A percentile compares a stretch with the other conserved stretches of the same genome.
Evolutionary conservation across 495 filamentous ascomycete species (phyloP).

Genomic region (Daldinia caldariorum): DNA sequence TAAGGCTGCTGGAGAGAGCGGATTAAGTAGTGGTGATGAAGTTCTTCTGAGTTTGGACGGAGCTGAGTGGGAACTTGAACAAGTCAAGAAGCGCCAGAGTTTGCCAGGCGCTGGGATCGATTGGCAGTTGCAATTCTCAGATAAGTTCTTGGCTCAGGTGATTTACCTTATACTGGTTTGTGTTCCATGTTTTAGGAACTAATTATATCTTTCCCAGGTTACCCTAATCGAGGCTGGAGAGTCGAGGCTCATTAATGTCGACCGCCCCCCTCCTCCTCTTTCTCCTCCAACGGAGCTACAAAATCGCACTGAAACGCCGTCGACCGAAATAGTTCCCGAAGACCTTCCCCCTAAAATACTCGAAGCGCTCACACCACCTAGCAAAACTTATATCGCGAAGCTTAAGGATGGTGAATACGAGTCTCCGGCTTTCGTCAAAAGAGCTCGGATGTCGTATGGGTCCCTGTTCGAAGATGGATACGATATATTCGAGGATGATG

Average conservation of each 20-base stretch:
- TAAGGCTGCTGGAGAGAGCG: slow-evolving; percentile 69
- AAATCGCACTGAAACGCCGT: slow-evolving; percentile 15
- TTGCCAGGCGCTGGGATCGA: slow-evolving; percentile 75
- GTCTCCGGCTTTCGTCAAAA: slow-evolving; percentile 81
- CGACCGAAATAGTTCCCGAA: slow-evolving; percentile 11
- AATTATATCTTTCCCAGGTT: slow-evolving; percentile 40
- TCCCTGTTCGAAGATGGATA: slow-evolving; percentile 66
- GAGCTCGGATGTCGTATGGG: slow-evolving; percentile 68
- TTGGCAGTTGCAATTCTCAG: slow-evolving; percentile 75
- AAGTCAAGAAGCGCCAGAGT: slow-evolving; percentile 57
- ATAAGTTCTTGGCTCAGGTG: slow-evolving; percentile 70
- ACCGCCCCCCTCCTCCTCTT: slow-evolving; percentile 52
- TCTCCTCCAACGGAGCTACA: slow-evolving; percentile 31
- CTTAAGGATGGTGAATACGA: slow-evolving; percentile 61
- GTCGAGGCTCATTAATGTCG: slow-evolving; percentile 56
- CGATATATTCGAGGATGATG: slow-evolving; percentile 77
- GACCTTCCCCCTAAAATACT: slow-evolving; percentile 21
- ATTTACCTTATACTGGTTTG: background rate
- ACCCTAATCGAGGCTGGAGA: slow-evolving; percentile 50
- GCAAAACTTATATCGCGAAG: slow-evolving; percentile 25
- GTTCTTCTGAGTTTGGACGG: slow-evolving; percentile 74
- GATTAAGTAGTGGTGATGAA: slow-evolving; percentile 79
- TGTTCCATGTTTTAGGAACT: background rate
- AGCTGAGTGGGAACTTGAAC: slow-evolving; percentile 64
- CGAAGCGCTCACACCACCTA: slow-evolving; percentile 35